phyloP scores from a whole-genome alignment of 176 grass and related monocot genomes.

The Lolium perenne region DNA sequence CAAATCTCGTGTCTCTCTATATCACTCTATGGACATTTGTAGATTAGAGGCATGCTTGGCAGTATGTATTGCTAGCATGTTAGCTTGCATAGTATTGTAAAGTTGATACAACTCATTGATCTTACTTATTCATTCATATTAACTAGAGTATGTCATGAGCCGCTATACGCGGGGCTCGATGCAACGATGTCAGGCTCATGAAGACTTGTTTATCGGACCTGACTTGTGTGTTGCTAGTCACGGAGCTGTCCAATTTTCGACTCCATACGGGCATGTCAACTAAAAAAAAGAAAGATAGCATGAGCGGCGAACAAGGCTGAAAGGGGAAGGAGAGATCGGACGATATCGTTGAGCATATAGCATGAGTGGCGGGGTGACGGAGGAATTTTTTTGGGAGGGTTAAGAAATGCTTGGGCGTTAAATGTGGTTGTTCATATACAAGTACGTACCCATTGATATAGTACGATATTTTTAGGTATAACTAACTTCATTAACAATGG shows the following conservation, averaged over 20 bases:
- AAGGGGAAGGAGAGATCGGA: no score
- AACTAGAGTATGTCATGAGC: conserved; percentile 28
- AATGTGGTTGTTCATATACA: no score
- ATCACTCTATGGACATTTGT: conserved; percentile 1
- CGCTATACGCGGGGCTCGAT: conserved; percentile 50
- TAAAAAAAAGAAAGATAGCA: no score
- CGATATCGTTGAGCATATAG: no score
- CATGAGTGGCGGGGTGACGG: no score
- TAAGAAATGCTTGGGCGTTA: no score
- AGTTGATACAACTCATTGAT: not conserved
- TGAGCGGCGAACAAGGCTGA: no score
- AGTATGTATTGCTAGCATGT: not conserved
- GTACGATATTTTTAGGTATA: no score
- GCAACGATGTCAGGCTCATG: conserved; percentile 37
- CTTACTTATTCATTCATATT: not conserved
- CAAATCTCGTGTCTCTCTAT: conserved; percentile 37
- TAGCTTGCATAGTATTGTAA: conserved; percentile 31
- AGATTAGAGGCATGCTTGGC: conserved; percentile 17
- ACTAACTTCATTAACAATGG: no score
- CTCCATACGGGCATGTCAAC: not conserved
- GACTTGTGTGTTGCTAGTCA: conserved; percentile 50
- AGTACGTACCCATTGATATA: no score
- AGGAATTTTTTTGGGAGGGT: no score
- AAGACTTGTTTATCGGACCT: conserved; percentile 43
- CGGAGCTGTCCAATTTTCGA: conserved; percentile 16